Conservation (phyloP, 495 filamentous ascomycete species). For the Cetradonia linearis region DNA sequence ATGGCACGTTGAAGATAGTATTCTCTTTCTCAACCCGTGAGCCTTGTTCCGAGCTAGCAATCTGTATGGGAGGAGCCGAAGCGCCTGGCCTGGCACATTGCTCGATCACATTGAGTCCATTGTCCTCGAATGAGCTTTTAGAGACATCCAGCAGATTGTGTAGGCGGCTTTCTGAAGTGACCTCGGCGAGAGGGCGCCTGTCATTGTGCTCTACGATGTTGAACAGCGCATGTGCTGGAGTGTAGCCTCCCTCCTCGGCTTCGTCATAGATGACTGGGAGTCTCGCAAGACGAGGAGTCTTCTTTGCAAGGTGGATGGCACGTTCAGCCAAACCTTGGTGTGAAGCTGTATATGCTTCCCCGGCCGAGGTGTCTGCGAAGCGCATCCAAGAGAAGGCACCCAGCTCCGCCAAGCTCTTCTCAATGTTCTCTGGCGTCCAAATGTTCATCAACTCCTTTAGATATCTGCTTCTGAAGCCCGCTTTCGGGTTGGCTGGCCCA, state of each 20-base stretch:
- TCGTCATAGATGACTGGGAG: slow-evolving; percentile 53
- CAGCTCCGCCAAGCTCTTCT: slow-evolving; percentile 42
- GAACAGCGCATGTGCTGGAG: slow-evolving; percentile 66
- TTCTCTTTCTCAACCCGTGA: slow-evolving; percentile 58
- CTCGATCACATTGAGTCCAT: slow-evolving; percentile 67
- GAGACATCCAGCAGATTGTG: slow-evolving; percentile 72
- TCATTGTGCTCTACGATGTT: slow-evolving; percentile 65
- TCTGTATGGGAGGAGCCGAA: slow-evolving; percentile 77
- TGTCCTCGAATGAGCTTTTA: slow-evolving; percentile 48
- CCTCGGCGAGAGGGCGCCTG: slow-evolving; percentile 52
- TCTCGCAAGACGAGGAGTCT: slow-evolving; percentile 39
- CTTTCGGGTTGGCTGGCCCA: slow-evolving; percentile 59
- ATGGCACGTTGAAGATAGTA: slow-evolving; percentile 63
- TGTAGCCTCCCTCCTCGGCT: slow-evolving; percentile 41
- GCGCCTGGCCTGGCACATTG: slow-evolving; percentile 64
- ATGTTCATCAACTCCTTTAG: slow-evolving; percentile 75
- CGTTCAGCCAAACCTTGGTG: slow-evolving; percentile 55
- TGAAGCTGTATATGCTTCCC: slow-evolving; percentile 57
- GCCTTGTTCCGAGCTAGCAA: slow-evolving; percentile 61
- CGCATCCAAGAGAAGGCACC: slow-evolving; percentile 82
- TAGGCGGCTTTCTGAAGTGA: slow-evolving; percentile 66
- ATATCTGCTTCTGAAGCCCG: slow-evolving; percentile 68
- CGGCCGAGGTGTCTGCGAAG: slow-evolving; percentile 67
- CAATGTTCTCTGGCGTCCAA: slow-evolving; percentile 72
- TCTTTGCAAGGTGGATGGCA: slow-evolving; percentile 44